A percentile compares a stretch with the other conserved stretches of the same genome.
Conservation (phyloP, 768 basidiomycete genomes). For the Amanita rimosa region DNA sequence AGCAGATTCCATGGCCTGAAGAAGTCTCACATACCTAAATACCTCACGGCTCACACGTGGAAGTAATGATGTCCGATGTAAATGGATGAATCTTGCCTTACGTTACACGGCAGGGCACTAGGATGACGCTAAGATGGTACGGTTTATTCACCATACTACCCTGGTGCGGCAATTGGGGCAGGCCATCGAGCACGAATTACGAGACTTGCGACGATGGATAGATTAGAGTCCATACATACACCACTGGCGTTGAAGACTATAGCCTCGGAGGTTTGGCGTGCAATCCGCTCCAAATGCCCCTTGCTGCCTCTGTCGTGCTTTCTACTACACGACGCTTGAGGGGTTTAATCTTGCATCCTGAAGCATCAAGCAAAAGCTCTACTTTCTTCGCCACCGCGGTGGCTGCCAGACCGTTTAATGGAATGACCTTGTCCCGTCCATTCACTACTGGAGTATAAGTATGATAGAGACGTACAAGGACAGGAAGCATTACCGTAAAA, state of each 20-base stretch:
- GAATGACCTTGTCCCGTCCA: conserved; percentile 79
- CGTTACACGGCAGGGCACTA: conserved; percentile 16
- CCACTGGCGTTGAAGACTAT: conserved; percentile 12
- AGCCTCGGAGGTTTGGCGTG: conserved; percentile 61
- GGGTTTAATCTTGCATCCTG: conserved; percentile 75
- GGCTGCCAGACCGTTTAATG: conserved; percentile 65
- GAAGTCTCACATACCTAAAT: conserved; percentile 18
- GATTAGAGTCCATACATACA: conserved; percentile 7
- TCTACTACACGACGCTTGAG: conserved; percentile 70
- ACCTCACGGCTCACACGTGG: conserved; percentile 39
- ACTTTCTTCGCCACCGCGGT: conserved; percentile 70
- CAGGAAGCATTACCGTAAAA: conserved; percentile 50
- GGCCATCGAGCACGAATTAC: conserved; percentile 3
- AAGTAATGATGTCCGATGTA: conserved; percentile 21
- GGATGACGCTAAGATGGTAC: background rate
- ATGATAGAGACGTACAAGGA: conserved; percentile 8
- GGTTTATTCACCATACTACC: background rate
- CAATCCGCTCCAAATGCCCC: conserved; percentile 86
- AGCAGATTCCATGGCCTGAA: conserved; percentile 3
- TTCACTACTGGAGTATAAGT: conserved; percentile 45
- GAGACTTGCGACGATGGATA: background rate
- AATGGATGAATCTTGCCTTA: conserved; percentile 19
- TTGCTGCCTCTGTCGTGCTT: conserved; percentile 67
- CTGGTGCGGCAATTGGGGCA: background rate
- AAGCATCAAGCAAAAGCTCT: conserved; percentile 75